phyloP scores from a whole-genome alignment of 2,329 filamentous ascomycete genomes.

The Exophiala alcalophila region DNA sequence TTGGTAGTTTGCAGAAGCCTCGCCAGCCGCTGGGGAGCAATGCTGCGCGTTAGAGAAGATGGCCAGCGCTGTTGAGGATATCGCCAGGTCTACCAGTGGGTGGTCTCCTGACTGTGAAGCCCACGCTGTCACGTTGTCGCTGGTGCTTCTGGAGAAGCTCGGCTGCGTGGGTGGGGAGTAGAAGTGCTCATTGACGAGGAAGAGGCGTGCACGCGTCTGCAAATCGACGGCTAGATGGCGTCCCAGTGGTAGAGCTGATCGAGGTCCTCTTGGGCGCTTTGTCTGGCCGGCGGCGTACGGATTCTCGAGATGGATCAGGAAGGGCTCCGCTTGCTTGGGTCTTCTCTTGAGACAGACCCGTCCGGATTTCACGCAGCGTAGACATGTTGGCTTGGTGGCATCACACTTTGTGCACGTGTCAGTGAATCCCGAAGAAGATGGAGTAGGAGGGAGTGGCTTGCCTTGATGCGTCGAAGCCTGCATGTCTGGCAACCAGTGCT shows the following conservation, averaged over 20 bases:
- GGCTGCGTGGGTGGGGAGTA: constrained; percentile 20
- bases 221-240: constrained; percentile 30
- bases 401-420: constrained; percentile 30
- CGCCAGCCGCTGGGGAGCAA: constrained; percentile 27
- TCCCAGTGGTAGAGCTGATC: constrained; percentile 26
- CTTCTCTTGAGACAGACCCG: constrained; percentile 27
- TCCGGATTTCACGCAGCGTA: constrained; percentile 30
- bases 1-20: constrained; percentile 31
- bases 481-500: constrained; percentile 32
- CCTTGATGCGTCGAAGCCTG: constrained; percentile 33
- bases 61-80: constrained; percentile 33
- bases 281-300: constrained; percentile 32
- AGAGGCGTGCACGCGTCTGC: constrained; percentile 30
- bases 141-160: constrained; percentile 16
- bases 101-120: constrained; percentile 5
- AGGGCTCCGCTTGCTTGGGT: constrained; percentile 9
- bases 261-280: constrained; percentile 37
- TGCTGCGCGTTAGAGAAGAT: constrained; percentile 31
- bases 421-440: neutral
- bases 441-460: constrained; percentile 13
- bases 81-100: constrained; percentile 32
- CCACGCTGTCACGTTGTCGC: constrained; percentile 22
- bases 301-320: constrained; percentile 33
- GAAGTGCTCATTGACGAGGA: constrained; percentile 32
- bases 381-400: constrained; percentile 30